These are phyloP conservation scores for Paxillus rubicundulus DNA, from an alignment of 768 basidiomycete species.

Conservation along the genomic window DNA sequence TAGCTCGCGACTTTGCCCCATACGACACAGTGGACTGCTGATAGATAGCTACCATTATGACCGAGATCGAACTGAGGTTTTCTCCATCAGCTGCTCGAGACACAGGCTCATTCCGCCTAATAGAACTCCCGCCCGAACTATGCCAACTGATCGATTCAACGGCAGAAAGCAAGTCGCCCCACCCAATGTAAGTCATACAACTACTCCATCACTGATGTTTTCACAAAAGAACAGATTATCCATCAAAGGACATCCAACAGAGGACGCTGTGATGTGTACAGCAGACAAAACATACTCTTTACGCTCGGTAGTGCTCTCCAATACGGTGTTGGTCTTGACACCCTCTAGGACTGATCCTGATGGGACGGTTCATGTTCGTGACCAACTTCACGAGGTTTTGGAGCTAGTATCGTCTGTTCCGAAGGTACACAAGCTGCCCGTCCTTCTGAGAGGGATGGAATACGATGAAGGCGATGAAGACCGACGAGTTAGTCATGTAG, in stretches of 20 bases:
- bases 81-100: constrained; percentile 48
- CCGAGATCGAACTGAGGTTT: constrained; percentile 44
- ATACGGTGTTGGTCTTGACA: constrained; percentile 76
- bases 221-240: constrained; percentile 45
- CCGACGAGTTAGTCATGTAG: constrained; percentile 23
- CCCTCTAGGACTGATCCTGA: constrained; percentile 37
- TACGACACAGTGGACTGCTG: not conserved
- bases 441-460: constrained; percentile 58
- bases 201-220: not conserved
- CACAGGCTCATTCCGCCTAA: constrained; percentile 57
- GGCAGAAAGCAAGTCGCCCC: constrained; percentile 28
- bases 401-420: constrained; percentile 81
- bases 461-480: constrained; percentile 68
- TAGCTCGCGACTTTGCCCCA: no score
- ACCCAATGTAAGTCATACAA: constrained; percentile 26
- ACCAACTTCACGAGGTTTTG: constrained; percentile 79
- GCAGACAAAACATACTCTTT: constrained; percentile 74
- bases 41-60: constrained; percentile 14
- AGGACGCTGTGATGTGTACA: constrained; percentile 92
- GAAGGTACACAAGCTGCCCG: constrained; percentile 62
- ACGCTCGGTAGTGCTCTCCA: constrained; percentile 86
- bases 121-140: constrained; percentile 74
- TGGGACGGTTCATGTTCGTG: constrained; percentile 64
- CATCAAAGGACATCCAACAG: constrained; percentile 78
- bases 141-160: constrained; percentile 59